Base-by-base conservation (phyloP, 306 rosid genomes). In the Albizia julibrissin region DNA sequence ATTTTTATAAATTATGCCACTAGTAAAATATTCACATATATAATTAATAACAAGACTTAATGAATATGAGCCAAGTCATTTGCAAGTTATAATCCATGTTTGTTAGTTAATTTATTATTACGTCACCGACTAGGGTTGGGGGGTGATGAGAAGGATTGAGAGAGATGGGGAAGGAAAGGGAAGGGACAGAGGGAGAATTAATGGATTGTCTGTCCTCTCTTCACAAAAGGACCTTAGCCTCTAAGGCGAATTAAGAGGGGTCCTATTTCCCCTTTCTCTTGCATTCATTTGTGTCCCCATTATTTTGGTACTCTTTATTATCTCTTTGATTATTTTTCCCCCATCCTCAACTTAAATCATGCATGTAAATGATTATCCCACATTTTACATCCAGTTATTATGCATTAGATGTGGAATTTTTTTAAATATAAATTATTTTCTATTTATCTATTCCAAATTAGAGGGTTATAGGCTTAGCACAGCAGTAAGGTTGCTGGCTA, bases 191-290 rank as follows among this genome's bases (percentile, higher is more conserved):
- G 40, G 39, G 21, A 13, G 40, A 29, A 59, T 89, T 69, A 82
- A 82, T 74, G 86, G 19, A 64, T 43, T 29, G 81, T 83, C 80
- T 73, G 85, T 43, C 67, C 59, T 59, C 66, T 54, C 61, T 59
- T 49, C 61, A 56, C 44, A 39, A 39, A 80, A 61, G 65, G 52
- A 79, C 69, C 87, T 65, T 27, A 59, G 69, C 67, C 64, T 69
- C 69, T 78, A 76, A n/a, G 75, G 82, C 43, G 34, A 83, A 77
- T 80, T 33, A 8, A 37, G 47, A 22, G n/a, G 8, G 91, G 86
- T 24, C 86, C 80, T 75, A 15, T 74, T 16, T 24, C 10, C 52
- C 74, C 76, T 85, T 56, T 56, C 64, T 3, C 26, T n/a, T 56
- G 62, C 62, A 21, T 56, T 56, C 62, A 52, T 56, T 56, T 8